Evolutionary conservation across 345 rosid genomes (phyloP).

Genomic region (Salix koriyanagi): DNA sequence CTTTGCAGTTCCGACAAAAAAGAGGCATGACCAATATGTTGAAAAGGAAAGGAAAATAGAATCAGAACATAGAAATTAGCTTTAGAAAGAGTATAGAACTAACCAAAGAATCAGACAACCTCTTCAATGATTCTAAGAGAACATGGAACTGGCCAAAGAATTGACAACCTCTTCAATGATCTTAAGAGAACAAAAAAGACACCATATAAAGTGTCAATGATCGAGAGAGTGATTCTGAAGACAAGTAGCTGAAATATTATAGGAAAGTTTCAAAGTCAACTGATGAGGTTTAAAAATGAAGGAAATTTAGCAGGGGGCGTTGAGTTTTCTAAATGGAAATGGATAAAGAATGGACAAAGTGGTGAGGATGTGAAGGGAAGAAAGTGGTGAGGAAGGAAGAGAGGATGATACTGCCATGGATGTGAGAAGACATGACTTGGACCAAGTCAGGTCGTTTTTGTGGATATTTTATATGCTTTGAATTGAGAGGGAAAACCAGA

Average conservation of each 20-base stretch:
- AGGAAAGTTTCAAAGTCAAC: not conserved
- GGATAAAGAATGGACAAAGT: not conserved
- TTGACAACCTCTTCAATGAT: not conserved
- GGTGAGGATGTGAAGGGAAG: not conserved
- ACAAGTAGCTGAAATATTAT: not conserved
- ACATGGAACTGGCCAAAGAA: not conserved
- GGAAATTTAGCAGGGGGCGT: not conserved
- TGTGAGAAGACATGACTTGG: not conserved
- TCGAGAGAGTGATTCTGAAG: not conserved
- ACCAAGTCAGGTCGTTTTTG: not conserved
- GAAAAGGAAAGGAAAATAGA: not conserved
- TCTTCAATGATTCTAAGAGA: not conserved
- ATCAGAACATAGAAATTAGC: not conserved
- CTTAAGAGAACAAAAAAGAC: not conserved
- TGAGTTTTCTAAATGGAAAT: not conserved
- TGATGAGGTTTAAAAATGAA: not conserved
- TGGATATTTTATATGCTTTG: not conserved
- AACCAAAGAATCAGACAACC: not conserved
- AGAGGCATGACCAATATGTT: not conserved
- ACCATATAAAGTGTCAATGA: not conserved
- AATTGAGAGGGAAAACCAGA: not conserved
- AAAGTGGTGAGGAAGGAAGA: not conserved
- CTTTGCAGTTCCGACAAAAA: not conserved
- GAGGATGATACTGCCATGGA: not conserved
- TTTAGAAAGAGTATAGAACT: not conserved